Evolutionary conservation across 331 rosid species (phyloP).

Genomic region (Cydonia oblonga): DNA sequence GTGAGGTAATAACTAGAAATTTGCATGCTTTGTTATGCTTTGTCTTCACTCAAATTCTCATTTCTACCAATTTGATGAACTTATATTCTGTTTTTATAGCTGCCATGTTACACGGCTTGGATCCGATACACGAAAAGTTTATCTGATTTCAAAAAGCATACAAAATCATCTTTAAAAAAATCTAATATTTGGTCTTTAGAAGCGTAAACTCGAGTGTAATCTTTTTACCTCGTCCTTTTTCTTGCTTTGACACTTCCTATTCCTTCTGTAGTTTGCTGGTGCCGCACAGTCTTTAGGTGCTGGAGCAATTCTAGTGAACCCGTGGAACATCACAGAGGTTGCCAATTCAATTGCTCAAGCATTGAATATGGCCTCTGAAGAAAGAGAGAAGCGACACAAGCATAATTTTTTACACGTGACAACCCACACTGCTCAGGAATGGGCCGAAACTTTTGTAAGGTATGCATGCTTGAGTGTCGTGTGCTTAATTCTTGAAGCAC

Average conservation of each 20-base stretch:
- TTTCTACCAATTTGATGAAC: not conserved
- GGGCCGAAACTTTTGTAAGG: slow-evolving; percentile 99
- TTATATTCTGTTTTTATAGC: not conserved
- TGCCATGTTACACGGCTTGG: not conserved
- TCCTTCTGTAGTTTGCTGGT: slow-evolving; percentile 76
- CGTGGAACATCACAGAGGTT: slow-evolving; percentile 88
- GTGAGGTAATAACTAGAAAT: slow-evolving; percentile 57
- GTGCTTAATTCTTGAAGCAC: not conserved
- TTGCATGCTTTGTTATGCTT: slow-evolving; percentile 7
- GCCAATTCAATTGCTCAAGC: slow-evolving; percentile 67
- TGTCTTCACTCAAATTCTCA: not conserved
- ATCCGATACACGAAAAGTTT: not conserved
- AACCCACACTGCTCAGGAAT: slow-evolving; percentile 91
- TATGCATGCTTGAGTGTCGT: slow-evolving; percentile 10
- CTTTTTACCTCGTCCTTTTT: not conserved
- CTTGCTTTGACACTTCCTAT: slow-evolving; percentile 10
- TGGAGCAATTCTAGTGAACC: slow-evolving; percentile 91
- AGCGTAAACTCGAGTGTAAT: not conserved
- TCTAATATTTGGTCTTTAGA: not conserved
- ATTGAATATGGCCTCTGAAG: slow-evolving; percentile 55
- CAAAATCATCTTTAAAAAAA: not conserved
- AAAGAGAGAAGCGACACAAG: slow-evolving; percentile 76
- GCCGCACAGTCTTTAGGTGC: slow-evolving; percentile 99
- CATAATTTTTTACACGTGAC: slow-evolving; percentile 76
- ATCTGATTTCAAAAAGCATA: not conserved